Base-by-base conservation (phyloP, 257 asterid genomes). In the Osmanthus fragrans region DNA sequence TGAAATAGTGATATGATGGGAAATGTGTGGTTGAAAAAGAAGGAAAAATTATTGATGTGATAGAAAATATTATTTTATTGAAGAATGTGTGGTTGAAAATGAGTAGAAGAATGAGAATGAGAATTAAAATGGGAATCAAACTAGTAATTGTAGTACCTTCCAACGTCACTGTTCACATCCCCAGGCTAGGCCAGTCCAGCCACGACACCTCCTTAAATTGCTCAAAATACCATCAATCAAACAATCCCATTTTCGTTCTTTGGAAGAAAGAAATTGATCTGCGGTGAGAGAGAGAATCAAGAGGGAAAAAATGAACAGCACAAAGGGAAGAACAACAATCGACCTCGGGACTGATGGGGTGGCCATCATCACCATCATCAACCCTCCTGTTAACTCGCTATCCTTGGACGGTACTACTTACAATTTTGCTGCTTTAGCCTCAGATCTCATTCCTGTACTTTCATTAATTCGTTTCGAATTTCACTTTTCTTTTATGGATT, bases 341-440 rank as follows among this genome's bases (percentile, higher is more conserved):
- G 97, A 96, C 70, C 96, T 93, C 37, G 99, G 98, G 87, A 86
- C 89, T 82, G 99, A 92, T 85, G 98, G 98, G 63, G 96, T 96
- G 67, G 98, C 89, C 75, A 76, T 96, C 86, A 86, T 93, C 89
- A 92, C 97, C 83, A 86, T 96, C 89, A 82, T 88, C 85, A 96
- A 96, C 80, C 99, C 98, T 49, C 99, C 99, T 60, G 98, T 92
- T 72, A 96, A 96, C 88, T 96, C 99, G 75, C 97, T 96, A 25
- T 93, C 98, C 6, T 85, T 93, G 45, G 99, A 96, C 83, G 99
- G 99, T 94, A 91, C 25, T 49, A 7, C 33, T 21, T 70, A 23
- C 63, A 4, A 19, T 27, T 70, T 34, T 12, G 11, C 33, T 18
- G 8, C 51, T 71, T 63, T 5, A 12, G 30, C 30, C 63, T 65